phyloP scores from a whole-genome alignment of 78 protist species.

The Dictyostelium firmibasis region DNA sequence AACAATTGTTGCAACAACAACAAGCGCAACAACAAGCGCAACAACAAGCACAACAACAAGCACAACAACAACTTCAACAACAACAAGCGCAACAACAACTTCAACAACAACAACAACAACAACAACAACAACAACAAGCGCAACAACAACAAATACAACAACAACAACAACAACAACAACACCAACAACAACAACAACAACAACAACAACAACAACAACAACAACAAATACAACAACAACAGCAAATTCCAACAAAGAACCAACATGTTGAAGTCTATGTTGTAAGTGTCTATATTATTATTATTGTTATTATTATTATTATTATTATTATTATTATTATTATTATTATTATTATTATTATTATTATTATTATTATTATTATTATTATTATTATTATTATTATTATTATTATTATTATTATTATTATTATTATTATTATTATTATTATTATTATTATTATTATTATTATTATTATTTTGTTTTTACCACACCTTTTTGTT shows the following conservation, averaged over 20 bases:
- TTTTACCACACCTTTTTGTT: no score
- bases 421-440: no score
- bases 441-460: no score
- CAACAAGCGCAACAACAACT: not conserved
- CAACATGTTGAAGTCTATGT: conserved; percentile 3
- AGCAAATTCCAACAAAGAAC: not conserved
- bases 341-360: no score
- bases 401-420: no score
- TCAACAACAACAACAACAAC: not conserved
- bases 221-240: no score
- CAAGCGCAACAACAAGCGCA: not conserved
- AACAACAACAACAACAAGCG: not conserved
- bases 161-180: no score
- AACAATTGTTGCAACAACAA: not conserved
- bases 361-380: no score
- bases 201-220: not conserved
- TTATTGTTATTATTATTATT: not conserved
- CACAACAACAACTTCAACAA: not conserved
- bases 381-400: no score
- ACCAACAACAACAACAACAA: not conserved
- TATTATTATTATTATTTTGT: no score
- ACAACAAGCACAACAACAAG: not conserved
- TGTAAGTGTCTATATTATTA: not conserved
- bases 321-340: no score
- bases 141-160: no score